Base-by-base conservation (phyloP, 345 rosid species). In the Combretum micranthum region DNA sequence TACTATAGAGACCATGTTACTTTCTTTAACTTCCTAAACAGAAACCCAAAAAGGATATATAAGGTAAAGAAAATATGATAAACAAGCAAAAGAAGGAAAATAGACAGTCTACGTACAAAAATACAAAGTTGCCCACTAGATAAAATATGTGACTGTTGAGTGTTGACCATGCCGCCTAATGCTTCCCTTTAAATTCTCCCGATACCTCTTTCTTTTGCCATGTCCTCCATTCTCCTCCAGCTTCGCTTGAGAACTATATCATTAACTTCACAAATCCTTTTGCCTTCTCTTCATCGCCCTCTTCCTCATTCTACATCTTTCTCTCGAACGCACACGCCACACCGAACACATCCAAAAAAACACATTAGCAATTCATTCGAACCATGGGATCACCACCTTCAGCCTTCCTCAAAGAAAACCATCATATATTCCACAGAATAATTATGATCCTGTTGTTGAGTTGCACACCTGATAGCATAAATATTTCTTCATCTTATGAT, bases 131-230 rank as follows among this genome's bases (percentile, higher is more conserved):
- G 39, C 47, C 19, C n/a, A 3, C 4, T 8, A 12, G 47, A 42
- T 21, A 14, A 47, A n/a, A 48, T 39, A 14, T 32, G 39, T 32
- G 39, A 59, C 32, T 44, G 48, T 60, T 32, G 39, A 59, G 18
- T 44, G 48, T 60, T 52, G 64, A 74, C 78, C 52, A 74, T 80
- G 82, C 83, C 69, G 68, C 85, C 81, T 73, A 71, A 59, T 25
- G 62, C 32, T 70, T 67, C 79, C 77, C 97, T 87, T 81, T 84
- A 84, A 78, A 90, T 78, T 70, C 80, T 62, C 80, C 44, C 56
- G 39, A 11, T 73, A 53, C 75, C 55, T 56, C 72, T 75, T 48
- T 73, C 57, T 66, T 69, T 61, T 67, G 62, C 56, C 57, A 37
- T 71, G 65, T 51, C 22, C 69, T 66, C 72, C 78, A 70, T 69